Percentiles rank a stretch among this genome's conserved stretches.
Conservation (phyloP, 345 rosid species). For the Hevea brasiliensis region DNA sequence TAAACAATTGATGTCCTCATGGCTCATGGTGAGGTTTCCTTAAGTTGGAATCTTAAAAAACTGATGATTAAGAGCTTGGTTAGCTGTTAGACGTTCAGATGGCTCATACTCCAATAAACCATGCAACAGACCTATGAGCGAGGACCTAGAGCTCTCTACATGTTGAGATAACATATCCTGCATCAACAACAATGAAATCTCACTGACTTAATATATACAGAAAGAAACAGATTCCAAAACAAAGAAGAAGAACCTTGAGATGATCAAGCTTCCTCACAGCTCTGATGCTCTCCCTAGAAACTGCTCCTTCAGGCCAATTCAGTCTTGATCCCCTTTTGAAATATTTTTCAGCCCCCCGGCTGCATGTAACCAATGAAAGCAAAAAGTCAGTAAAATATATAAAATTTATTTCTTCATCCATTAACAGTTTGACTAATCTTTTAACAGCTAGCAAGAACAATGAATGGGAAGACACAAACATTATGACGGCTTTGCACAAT, state of each 20-base stretch:
- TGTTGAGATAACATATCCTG: slow-evolving; percentile 60
- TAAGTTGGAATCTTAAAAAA: slow-evolving; percentile 48
- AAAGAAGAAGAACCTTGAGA: slow-evolving; percentile 42
- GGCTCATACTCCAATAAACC: slow-evolving; percentile 69
- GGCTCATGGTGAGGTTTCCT: slow-evolving; percentile 7
- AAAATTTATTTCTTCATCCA: neutral
- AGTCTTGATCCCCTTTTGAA: slow-evolving; percentile 60
- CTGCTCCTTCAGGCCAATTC: slow-evolving; percentile 91
- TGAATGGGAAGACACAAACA: neutral
- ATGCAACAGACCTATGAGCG: slow-evolving; percentile 51
- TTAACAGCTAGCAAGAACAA: neutral
- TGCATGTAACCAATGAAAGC: slow-evolving; percentile 26
- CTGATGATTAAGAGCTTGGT: slow-evolving; percentile 66
- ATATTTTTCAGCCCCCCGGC: slow-evolving; percentile 69
- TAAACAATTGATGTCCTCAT: neutral
- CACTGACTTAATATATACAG: neutral
- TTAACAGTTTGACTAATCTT: neutral
- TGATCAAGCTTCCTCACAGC: slow-evolving; percentile 77
- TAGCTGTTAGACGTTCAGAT: slow-evolving; percentile 67
- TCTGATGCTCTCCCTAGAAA: slow-evolving; percentile 72
- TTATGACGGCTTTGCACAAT: neutral
- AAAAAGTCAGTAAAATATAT: neutral
- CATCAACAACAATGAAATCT: slow-evolving; percentile 3
- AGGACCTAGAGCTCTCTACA: slow-evolving; percentile 44
- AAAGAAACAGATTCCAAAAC: neutral